Conservation (phyloP, 2,329 filamentous ascomycete species). For the Trematosphaeria pertusa region DNA sequence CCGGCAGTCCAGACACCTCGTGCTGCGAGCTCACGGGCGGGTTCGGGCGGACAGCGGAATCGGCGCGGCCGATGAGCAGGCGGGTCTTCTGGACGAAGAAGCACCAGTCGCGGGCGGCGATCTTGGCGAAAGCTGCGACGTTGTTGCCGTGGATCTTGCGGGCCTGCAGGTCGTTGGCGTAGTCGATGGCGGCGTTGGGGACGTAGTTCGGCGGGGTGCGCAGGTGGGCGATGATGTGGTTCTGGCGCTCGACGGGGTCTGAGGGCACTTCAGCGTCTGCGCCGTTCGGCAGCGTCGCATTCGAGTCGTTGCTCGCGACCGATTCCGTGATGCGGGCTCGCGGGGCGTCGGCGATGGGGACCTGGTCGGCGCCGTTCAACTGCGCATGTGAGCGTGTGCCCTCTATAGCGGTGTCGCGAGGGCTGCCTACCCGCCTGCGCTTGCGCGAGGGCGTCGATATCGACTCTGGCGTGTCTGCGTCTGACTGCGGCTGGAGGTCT, state of each 20-base stretch:
- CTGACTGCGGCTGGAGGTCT: slow-evolving; percentile 43
- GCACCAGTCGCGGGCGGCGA: slow-evolving; percentile 82
- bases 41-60: slow-evolving; percentile 37
- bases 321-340: slow-evolving; percentile 46
- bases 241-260: slow-evolving; percentile 46
- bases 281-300: slow-evolving; percentile 44
- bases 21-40: slow-evolving; percentile 36
- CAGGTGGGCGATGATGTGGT: slow-evolving; percentile 49
- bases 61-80: slow-evolving; percentile 74
- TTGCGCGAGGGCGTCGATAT: slow-evolving; percentile 57
- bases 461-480: slow-evolving; percentile 55
- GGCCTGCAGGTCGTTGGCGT: slow-evolving; percentile 59
- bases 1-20: slow-evolving; percentile 30
- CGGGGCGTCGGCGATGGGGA: slow-evolving; percentile 18
- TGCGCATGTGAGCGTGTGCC: slow-evolving; percentile 26
- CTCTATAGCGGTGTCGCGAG: slow-evolving; percentile 9
- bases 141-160: slow-evolving; percentile 51
- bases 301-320: slow-evolving; percentile 51
- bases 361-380: slow-evolving; percentile 44
- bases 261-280: slow-evolving; percentile 36
- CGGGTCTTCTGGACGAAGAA: slow-evolving; percentile 80
- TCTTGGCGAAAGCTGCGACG: slow-evolving; percentile 76
- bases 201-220: slow-evolving; percentile 53
- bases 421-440: slow-evolving; percentile 52
- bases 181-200: slow-evolving; percentile 64